Percentiles rank a stretch among this genome's conserved stretches.
These are phyloP conservation scores for Calonectria leucothoes DNA, from an alignment of 2,329 filamentous ascomycete genomes.

Conservation along the genomic window DNA sequence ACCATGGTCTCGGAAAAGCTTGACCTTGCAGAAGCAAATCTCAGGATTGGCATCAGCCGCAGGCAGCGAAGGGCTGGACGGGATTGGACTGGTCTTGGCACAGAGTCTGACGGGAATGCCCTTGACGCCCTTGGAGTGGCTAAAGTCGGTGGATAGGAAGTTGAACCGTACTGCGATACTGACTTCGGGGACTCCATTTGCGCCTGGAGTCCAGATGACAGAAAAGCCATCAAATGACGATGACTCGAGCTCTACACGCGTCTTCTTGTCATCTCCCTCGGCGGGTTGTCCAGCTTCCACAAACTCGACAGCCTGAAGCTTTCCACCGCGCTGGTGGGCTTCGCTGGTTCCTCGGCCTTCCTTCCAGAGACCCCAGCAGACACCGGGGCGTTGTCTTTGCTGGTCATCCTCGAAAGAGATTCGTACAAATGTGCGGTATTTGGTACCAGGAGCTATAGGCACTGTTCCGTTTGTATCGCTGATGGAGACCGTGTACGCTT, in stretches of 20 bases:
- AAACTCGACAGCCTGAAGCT: constrained; percentile 94
- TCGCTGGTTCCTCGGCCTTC: constrained; percentile 96
- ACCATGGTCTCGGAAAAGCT: constrained; percentile 95
- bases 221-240: constrained; percentile 95
- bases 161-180: constrained; percentile 95
- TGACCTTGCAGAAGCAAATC: constrained; percentile 95
- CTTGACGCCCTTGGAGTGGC: constrained; percentile 98
- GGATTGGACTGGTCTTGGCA: constrained; percentile 83
- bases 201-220: constrained; percentile 85
- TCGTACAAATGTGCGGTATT: constrained; percentile 91
- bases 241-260: constrained; percentile 76
- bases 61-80: constrained; percentile 61
- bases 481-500: constrained; percentile 89
- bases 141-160: constrained; percentile 98
- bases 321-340: constrained; percentile 91
- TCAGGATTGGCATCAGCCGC: constrained; percentile 66
- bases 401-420: constrained; percentile 98
- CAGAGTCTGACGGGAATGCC: constrained; percentile 95
- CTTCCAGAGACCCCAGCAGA: constrained; percentile 93
- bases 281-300: constrained; percentile 75
- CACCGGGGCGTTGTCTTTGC: constrained; percentile 83
- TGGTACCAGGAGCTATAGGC: constrained; percentile 69
- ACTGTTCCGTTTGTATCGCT: constrained; percentile 78
- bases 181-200: constrained; percentile 78
- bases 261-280: constrained; percentile 73